Evolutionary conservation across 73 alveolate genomes (phyloP), one percentile per base, ranked within the genome.

Genomic region (Paramecium biaurelia): DNA sequence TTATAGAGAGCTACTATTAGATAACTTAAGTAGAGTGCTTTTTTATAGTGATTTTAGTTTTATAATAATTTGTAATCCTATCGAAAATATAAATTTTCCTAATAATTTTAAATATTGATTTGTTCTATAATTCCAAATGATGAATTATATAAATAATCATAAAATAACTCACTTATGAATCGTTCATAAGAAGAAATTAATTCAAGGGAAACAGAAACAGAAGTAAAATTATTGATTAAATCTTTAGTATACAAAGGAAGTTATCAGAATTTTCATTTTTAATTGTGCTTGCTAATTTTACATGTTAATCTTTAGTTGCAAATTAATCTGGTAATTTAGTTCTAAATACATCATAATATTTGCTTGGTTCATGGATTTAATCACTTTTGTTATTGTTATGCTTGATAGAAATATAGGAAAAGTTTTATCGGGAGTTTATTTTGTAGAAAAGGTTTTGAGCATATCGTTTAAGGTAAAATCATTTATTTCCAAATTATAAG

Each of bases 1-100:
- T 58, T 45, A 9, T 9, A 41, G 14, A 74, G 95, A n/a, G 93
- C 95, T 12, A 76, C 93, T 21, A 92, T 92, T 2, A 56, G 21
- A 20, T 85, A 92, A 76, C 68, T 92, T 18, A 53, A 72, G 58
- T 42, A 85, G 68, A 79, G 85, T 35, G 37, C 85, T 18, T 92
- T 90, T 85, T 92, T 92, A 21, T 63, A 63, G 12, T 26, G 84
- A 63, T 30, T 63, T 26, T 63, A 2, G 32, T 21, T n/a, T 63
- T 26, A 0, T 63, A 26, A 63, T 63, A 63, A 63, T 63, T 63
- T 26, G 84, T 63, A 63, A 15, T 20, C 12, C 30, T 53, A 38
- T 38, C 42, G 18, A 53, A 18, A 53, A 23, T 53, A 53, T 53
- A n/a, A 18, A 53, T 53, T 20, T 53, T 53, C 12, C 68, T 3